Conservation (phyloP, 2,329 filamentous ascomycete species). For the Aureobasidium sp. region DNA sequence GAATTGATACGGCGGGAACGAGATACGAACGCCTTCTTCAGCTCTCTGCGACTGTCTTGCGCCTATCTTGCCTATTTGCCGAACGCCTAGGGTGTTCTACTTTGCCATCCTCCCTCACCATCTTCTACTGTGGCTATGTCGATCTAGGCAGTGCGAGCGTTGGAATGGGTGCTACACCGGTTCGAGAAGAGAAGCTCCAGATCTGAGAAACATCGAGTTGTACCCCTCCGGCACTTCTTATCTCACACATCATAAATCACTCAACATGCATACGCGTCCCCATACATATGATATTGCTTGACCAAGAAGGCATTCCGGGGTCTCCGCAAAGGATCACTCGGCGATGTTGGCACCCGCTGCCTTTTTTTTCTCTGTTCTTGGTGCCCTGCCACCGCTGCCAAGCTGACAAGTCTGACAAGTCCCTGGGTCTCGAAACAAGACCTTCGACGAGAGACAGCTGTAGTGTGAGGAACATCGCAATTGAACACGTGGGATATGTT, state of each 20-base stretch:
- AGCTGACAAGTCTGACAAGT: background rate
- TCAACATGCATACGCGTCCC: background rate
- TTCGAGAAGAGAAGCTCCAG: background rate
- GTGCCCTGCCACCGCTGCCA: background rate
- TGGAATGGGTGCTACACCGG: background rate
- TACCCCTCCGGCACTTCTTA: background rate
- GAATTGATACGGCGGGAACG: background rate
- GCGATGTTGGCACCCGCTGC: background rate
- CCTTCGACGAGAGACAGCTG: background rate
- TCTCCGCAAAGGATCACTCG: background rate
- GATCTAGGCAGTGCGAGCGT: background rate
- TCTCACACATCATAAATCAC: background rate
- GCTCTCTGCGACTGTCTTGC: background rate
- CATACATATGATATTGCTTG: background rate
- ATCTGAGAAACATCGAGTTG: background rate
- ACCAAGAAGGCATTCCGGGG: background rate
- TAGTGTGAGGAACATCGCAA: background rate
- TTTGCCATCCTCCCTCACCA: background rate
- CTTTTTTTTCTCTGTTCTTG: background rate
- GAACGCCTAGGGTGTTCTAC: background rate
- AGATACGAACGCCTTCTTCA: conserved; percentile 8
- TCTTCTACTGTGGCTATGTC: background rate
- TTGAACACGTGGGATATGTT: background rate
- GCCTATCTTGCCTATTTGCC: background rate
- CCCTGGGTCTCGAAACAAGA: background rate